Evolutionary conservation across 805 yeast species (phyloP).

Genomic region (Torulaspora quercuum): DNA sequence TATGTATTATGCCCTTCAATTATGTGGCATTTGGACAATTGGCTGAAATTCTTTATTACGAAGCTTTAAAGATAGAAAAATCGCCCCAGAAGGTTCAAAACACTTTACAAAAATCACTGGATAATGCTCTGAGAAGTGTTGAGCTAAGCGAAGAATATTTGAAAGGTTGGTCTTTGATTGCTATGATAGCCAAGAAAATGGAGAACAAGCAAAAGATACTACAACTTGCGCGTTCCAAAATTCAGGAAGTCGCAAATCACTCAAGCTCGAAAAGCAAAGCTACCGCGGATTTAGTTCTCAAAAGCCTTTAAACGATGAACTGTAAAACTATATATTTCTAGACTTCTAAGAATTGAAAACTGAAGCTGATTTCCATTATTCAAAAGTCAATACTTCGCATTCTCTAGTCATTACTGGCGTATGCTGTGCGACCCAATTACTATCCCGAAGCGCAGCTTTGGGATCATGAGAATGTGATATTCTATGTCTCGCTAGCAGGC

Average conservation of each 20-base stretch:
- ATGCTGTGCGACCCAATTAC: slow-evolving; percentile 76
- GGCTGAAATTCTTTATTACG: slow-evolving; percentile 27
- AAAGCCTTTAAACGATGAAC: slow-evolving; percentile 12
- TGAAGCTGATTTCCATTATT: slow-evolving; percentile 5
- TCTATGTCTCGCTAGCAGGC: slow-evolving; percentile 44
- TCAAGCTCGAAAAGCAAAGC: slow-evolving; percentile 37
- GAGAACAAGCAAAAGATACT: slow-evolving; percentile 33
- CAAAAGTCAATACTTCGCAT: slow-evolving; percentile 33
- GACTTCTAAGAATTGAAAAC: no score
- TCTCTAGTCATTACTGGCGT: slow-evolving; percentile 45
- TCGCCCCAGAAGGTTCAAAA: slow-evolving; percentile 7
- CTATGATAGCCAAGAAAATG: slow-evolving; percentile 37
- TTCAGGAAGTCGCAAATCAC: slow-evolving; percentile 37
- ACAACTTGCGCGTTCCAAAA: slow-evolving; percentile 38
- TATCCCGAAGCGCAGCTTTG: slow-evolving; percentile 68
- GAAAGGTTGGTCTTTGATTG: slow-evolving; percentile 73
- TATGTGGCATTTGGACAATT: slow-evolving; percentile 33
- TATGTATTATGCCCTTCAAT: slow-evolving; percentile 58
- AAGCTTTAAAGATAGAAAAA: slow-evolving; percentile 18
- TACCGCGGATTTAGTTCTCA: slow-evolving; percentile 38
- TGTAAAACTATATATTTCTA: background rate
- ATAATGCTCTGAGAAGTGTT: slow-evolving; percentile 63
- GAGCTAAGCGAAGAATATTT: slow-evolving; percentile 70
- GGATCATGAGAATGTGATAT: slow-evolving; percentile 57
- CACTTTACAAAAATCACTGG: slow-evolving; percentile 29